Percentiles rank a stretch among this genome's conserved stretches.
Evolutionary conservation across 768 basidiomycete genomes (phyloP).

Genomic region (Paxillus ammoniavirescens): DNA sequence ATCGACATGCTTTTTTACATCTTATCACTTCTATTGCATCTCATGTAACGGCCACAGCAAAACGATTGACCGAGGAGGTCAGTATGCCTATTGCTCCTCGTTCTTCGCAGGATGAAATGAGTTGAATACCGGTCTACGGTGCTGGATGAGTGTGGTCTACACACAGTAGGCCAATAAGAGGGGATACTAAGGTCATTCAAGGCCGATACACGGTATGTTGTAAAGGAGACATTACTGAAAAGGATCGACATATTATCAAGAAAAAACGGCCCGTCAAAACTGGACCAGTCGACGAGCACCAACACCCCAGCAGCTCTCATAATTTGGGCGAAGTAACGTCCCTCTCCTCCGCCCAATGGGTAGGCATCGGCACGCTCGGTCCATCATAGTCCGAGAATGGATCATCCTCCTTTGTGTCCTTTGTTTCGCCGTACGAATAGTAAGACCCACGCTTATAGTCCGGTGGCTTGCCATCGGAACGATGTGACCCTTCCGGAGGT

Average conservation of each 20-base stretch:
- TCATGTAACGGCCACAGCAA: slow-evolving; percentile 18
- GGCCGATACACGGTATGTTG: not conserved
- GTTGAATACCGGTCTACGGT: too few species aligned
- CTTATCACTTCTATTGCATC: slow-evolving; percentile 16
- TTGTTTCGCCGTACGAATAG: slow-evolving; percentile 22
- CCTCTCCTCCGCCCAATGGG: slow-evolving; percentile 40
- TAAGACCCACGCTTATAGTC: slow-evolving; percentile 44
- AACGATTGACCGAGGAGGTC: slow-evolving; percentile 11
- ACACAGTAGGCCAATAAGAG: too few species aligned
- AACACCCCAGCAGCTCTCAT: not conserved
- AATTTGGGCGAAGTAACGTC: slow-evolving; percentile 34
- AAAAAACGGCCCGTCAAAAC: not conserved
- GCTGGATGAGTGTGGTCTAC: too few species aligned
- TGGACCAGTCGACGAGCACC: not conserved
- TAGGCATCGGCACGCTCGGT: slow-evolving; percentile 32
- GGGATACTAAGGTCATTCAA: not conserved
- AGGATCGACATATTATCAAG: not conserved
- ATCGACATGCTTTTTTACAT: slow-evolving; percentile 8
- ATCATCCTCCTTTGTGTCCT: slow-evolving; percentile 42
- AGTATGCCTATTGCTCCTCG: not conserved
- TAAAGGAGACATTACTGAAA: not conserved
- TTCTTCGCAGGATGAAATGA: too few species aligned
- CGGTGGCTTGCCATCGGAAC: slow-evolving; percentile 47
- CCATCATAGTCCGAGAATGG: slow-evolving; percentile 56
- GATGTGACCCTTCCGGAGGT: slow-evolving; percentile 52